Evolutionary conservation across 192 early-diverging fungal genomes (phyloP).

Genomic region (Pecoramyces ruminantium): DNA sequence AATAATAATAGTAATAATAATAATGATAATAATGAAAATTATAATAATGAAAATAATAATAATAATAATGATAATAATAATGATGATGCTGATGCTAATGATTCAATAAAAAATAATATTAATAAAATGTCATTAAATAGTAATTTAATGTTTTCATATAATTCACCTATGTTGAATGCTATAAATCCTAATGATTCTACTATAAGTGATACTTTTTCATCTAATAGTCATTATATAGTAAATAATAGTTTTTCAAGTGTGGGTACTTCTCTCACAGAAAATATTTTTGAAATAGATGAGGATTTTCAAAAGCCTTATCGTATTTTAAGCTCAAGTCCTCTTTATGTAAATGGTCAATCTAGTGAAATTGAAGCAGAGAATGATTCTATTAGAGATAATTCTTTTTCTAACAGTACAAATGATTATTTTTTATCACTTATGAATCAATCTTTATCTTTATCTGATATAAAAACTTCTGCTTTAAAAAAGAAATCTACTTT

Average conservation of each 20-base stretch:
- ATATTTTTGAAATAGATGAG: not conserved
- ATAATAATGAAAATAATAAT: no score
- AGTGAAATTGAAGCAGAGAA: not conserved
- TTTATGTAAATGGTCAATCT: not conserved
- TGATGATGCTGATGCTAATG: no score
- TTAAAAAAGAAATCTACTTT: no score
- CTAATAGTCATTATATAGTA: not conserved
- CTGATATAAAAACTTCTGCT: not conserved
- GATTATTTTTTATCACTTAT: not conserved
- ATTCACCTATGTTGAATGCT: no score
- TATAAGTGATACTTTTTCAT: not conserved
- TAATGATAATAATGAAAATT: no score
- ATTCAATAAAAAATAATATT: no score
- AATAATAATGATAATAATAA: no score
- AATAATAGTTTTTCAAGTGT: not conserved
- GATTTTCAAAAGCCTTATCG: not conserved
- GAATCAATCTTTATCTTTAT: not conserved
- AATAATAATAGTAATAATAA: no score
- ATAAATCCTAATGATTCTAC: no score
- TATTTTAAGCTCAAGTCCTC: not conserved
- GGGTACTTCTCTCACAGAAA: not conserved
- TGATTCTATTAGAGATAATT: not conserved
- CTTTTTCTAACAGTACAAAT: not conserved
- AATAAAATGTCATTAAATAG: no score
- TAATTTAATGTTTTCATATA: no score